Evolutionary conservation across 345 rosid genomes (phyloP), one percentile per base, ranked within the genome.

Genomic region (Euphorbia tirucalli): DNA sequence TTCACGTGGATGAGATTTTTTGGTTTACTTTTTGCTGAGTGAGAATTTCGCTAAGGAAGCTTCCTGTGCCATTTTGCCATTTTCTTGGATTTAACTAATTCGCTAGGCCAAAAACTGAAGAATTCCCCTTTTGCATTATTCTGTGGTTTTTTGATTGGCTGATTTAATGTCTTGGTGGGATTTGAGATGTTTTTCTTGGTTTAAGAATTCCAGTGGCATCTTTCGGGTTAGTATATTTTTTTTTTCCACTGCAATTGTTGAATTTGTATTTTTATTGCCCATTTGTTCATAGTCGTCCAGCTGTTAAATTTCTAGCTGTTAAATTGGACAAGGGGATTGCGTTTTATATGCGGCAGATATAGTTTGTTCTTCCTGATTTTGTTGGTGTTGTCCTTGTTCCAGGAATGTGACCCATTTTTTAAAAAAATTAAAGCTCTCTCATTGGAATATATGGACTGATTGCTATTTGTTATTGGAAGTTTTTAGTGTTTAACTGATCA

Each of bases 141-240:
- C 8, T 69, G 21, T 55, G 8, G 69, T 50, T 50, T 27, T 46
- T 62, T 58, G 27, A 44, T 72, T 74, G 57, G 55, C 66, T 66
- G 52, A 30, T 25, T 65, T 32, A 74, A 78, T 81, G 87, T 71
- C 79, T 69, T 57, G 79, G 73, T 74, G 83, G 85, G 66, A 58
- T 75, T 77, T 71, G 18, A 60, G 37, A 48, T 75, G 65, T 67
- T 72, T 81, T 63, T 63, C 80, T 66, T 41, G 71, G 54, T 65
- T 76, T 72, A 72, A 64, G 73, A 76, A 66, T 69, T 77, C 71
- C 46, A 31, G 28, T 30, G 43, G 41, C 68, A 54, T 67, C 49
- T 77, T 71, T 67, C 78, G 79, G 85, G 87, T 67, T 59, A 43
- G 58, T 69, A 61, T 22, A 31, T 21, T 68, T 60, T 48, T 57